Base-by-base conservation (phyloP, 2,329 filamentous ascomycete species). In the Ceratocystis eucalypticola region DNA sequence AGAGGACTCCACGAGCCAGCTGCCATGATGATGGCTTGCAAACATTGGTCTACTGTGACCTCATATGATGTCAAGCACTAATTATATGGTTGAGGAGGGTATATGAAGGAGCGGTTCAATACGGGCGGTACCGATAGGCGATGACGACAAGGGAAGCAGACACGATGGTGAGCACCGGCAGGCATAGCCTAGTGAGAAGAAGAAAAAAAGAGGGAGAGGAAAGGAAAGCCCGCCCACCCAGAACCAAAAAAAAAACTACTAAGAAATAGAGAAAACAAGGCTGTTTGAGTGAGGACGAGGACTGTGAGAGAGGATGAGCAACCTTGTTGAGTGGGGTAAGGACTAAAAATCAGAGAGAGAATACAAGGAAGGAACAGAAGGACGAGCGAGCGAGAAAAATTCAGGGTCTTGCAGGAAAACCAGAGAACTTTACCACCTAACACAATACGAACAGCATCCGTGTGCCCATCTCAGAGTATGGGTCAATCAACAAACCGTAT, bases 221-320 rank as follows among this genome's bases (percentile, higher is more conserved):
- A 22, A 53, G 15, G 7, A 48, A 48, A 22, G 20, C 12, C 37
- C 12, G 12, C 37, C 48, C 48, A 6, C 20, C 37, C 25, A 25
- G 33, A 62, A 46, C 37, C 20, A 8, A 5, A 46, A 45, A 59
- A 22, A 25, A 45, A 63, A 63, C 10, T 7, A 8, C 3, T 17
- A 45, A 59, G 61, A 15, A 45, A 63, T 48, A 10, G 46, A 63
- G 46, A 63, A 48, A 48, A 63, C 61, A 63, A 50, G 37, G 61
- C 61, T 59, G 55, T 28, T 28, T 8, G 10, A 25, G 12, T 7
- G 48, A 53, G 48, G 12, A 25, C 48, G 25, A 17, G 20, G 48
- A 53, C 25, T 22, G 10, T 10, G 12, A 25, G 17, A 28, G 28
- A 53, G 22, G n/a, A 53, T 22, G 20, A 28, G 25, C 37, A 25